phyloP scores from a whole-genome alignment of 257 asterid genomes.

The Nicotiana attenuata region DNA sequence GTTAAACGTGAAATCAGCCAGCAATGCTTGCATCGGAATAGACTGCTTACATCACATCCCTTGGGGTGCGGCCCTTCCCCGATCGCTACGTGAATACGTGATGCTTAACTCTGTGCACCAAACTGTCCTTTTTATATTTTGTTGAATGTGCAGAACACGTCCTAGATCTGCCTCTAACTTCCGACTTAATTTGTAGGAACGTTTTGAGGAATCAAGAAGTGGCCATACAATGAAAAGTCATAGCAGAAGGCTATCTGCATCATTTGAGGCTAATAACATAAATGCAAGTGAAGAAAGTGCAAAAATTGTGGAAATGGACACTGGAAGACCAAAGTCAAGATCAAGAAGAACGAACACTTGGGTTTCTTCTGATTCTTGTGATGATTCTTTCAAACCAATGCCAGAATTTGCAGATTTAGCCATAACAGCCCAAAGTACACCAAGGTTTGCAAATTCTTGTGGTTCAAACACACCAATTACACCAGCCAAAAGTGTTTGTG shows the following conservation, averaged over 20 bases:
- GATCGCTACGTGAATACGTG: no score
- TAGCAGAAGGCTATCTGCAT: slow-evolving; percentile 45
- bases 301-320: slow-evolving; percentile 76
- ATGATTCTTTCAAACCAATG: slow-evolving; percentile 26
- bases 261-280: slow-evolving; percentile 31
- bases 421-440: slow-evolving; percentile 58
- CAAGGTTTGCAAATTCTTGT: slow-evolving; percentile 38
- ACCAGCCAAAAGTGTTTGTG: slow-evolving; percentile 45
- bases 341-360: slow-evolving; percentile 44
- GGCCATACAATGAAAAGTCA: slow-evolving; percentile 26
- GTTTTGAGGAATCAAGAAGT: slow-evolving; percentile 29
- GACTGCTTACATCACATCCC: no score
- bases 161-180: neutral
- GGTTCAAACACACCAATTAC: slow-evolving; percentile 23
- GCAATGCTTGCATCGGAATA: no score
- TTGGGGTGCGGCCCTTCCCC: no score
- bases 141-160: neutral
- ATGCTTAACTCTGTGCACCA: no score
- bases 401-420: no score
- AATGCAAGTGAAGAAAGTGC: slow-evolving; percentile 52
- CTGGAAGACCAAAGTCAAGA: slow-evolving; percentile 53
- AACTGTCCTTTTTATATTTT: no score
- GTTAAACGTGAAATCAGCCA: no score
- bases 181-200: slow-evolving; percentile 25
- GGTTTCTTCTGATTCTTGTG: slow-evolving; percentile 27